Percentiles rank a stretch among this genome's conserved stretches.
These are phyloP conservation scores for Striga asiatica DNA, from an alignment of 257 asterid species.

Conservation along the genomic window DNA sequence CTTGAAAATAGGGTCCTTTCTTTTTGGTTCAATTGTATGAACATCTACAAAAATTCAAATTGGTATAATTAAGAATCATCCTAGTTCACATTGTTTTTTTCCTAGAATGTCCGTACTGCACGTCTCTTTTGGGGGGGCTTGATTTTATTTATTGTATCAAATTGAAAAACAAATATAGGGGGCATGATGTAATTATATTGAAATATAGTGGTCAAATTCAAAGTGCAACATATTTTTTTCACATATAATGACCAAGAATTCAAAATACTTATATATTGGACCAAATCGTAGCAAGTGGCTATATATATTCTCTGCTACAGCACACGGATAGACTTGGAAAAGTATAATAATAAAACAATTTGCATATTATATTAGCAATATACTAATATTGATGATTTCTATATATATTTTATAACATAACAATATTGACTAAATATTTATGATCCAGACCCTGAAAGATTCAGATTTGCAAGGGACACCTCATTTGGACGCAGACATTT, in stretches of 20 bases:
- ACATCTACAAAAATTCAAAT: neutral
- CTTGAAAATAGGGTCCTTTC: neutral
- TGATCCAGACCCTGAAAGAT: constrained; percentile 76
- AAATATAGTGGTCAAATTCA: neutral
- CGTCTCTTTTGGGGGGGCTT: too few relatives aligned
- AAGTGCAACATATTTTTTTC: neutral
- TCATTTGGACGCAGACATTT: constrained; percentile 84
- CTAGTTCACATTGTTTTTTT: too few relatives aligned
- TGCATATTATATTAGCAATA: neutral
- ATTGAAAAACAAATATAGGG: too few relatives aligned
- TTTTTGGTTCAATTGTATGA: too few relatives aligned
- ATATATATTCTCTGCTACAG: too few relatives aligned
- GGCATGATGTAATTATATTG: too few relatives aligned
- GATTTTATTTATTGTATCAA: too few relatives aligned
- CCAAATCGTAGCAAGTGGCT: too few relatives aligned
- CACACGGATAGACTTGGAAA: too few relatives aligned
- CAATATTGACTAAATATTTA: neutral
- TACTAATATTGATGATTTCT: neutral
- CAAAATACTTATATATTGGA: neutral
- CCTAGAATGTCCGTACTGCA: too few relatives aligned
- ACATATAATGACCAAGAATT: neutral
- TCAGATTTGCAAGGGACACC: constrained; percentile 88
- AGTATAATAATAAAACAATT: too few relatives aligned
- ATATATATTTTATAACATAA: neutral
- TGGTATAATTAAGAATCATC: neutral